Conservation (phyloP, 2,329 filamentous ascomycete genomes). For the Rugonectria rugulosa region DNA sequence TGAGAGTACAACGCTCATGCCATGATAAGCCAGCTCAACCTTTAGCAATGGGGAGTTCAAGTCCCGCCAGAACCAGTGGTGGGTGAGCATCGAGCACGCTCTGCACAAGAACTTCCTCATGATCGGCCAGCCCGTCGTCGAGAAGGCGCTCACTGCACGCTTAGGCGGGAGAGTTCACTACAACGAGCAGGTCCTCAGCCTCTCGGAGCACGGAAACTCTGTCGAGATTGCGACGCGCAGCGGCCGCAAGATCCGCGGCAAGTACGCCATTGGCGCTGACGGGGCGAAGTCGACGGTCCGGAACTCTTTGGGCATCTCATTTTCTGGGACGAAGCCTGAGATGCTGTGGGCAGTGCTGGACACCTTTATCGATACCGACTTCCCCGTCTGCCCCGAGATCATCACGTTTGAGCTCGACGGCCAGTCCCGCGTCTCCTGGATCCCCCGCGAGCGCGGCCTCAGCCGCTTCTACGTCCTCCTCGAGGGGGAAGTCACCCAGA, state of each 20-base stretch:
- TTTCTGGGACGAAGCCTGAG: conserved; percentile 56
- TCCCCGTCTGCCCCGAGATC: conserved; percentile 54
- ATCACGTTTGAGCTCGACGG: conserved; percentile 56
- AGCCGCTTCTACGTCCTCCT: conserved; percentile 57
- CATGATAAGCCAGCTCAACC: conserved; percentile 53
- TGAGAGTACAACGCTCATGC: not conserved
- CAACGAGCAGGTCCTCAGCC: conserved; percentile 45
- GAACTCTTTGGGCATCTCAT: conserved; percentile 46
- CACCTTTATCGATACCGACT: conserved; percentile 58
- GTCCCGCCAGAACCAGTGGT: conserved; percentile 57
- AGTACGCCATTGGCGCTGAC: conserved; percentile 60
- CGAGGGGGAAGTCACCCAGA: conserved; percentile 52
- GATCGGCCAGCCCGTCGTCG: conserved; percentile 57
- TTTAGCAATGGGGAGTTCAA: conserved; percentile 56
- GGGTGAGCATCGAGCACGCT: conserved; percentile 53
- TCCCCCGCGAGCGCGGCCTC: conserved; percentile 56
- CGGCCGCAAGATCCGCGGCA: conserved; percentile 44
- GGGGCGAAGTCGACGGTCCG: conserved; percentile 59
- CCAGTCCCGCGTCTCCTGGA: conserved; percentile 57
- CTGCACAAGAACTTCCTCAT: conserved; percentile 58
- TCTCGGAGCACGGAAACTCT: conserved; percentile 67
- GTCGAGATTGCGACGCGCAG: conserved; percentile 45
- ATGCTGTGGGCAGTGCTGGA: conserved; percentile 60
- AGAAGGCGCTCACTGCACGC: conserved; percentile 46
- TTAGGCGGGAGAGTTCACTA: conserved; percentile 47